Conservation (phyloP, 257 asterid species). For the Cordia subcordata region DNA sequence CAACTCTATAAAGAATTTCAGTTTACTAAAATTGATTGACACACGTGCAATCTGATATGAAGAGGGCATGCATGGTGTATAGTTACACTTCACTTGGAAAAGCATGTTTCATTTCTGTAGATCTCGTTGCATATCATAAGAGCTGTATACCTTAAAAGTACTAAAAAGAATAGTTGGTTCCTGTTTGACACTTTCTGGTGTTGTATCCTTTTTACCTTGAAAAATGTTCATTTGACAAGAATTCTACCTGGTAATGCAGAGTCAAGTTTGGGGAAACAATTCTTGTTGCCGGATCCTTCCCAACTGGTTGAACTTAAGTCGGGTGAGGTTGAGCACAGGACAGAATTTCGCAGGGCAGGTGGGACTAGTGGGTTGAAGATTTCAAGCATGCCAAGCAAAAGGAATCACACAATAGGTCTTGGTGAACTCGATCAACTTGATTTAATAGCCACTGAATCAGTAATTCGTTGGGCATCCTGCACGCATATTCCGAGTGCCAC, state of each 20-base stretch:
- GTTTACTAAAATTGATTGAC: no score
- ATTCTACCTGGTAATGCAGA: constrained; percentile 23
- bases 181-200: no score
- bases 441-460: constrained; percentile 34
- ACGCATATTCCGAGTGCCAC: constrained; percentile 39
- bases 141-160: no score
- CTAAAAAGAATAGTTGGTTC: no score
- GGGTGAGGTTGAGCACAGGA: constrained; percentile 26
- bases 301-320: constrained; percentile 10
- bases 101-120: no score
- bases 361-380: constrained; percentile 21
- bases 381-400: constrained; percentile 35
- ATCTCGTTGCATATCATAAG: no score
- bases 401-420: constrained; percentile 54
- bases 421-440: constrained; percentile 55
- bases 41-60: no score
- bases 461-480: constrained; percentile 60
- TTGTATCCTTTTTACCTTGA: no score
- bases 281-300: constrained; percentile 27
- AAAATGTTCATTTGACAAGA: no score
- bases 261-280: constrained; percentile 25
- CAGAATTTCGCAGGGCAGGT: constrained; percentile 26
- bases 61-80: no score
- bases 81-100: not conserved
- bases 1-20: no score